Evolutionary conservation across 495 filamentous ascomycete species (phyloP), one percentile per base, ranked within the genome.

Genomic region (Mytilinidion resinicola): DNA sequence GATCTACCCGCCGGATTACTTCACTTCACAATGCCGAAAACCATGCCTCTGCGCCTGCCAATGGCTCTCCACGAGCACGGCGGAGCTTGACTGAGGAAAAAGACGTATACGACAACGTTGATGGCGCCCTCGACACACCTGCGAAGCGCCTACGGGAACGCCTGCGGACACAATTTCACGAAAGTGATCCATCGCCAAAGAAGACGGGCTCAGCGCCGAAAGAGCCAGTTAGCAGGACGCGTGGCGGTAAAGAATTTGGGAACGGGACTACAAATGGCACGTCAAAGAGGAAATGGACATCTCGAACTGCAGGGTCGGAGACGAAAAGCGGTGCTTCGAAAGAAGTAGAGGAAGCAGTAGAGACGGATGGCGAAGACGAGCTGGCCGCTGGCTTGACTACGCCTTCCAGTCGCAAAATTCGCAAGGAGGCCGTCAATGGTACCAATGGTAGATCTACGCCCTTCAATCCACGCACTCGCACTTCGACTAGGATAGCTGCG

Each of bases 51-150:
- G 33, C 15, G 12, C 39, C 17, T 38, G 6, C 52, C 12, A 49
- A 56, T 39, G 21, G 43, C 25, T 20, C 34, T 35, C 19, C 46
- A 37, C 35, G 21, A 36, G 44, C 42, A 25, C 51, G 34, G 15
- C n/a, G 25, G 25, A 14, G 11, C 6, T 37, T 17, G 42, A 49
- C 9, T 25, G 48, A 61, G 15, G 62, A 62, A 17, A 48, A 58
- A 51, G 65, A 68, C 46, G 39, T 66, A 30, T 68, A 65, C 46
- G 63, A 68, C 41, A 63, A 68, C 34, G 61, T 68, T 21, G 66
- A 68, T 14, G 63, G 66, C 11, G 66, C 63, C 17, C 20, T 63
- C 3, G 41, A 37, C 7, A 35, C 33, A 49, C 51, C 53, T 51
- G 25, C 33, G n/a, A 59, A 59, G n/a, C 50, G 36, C 19, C 15